Conservation (phyloP, 352 stramenopile species). For the Pythium rishiriense region DNA sequence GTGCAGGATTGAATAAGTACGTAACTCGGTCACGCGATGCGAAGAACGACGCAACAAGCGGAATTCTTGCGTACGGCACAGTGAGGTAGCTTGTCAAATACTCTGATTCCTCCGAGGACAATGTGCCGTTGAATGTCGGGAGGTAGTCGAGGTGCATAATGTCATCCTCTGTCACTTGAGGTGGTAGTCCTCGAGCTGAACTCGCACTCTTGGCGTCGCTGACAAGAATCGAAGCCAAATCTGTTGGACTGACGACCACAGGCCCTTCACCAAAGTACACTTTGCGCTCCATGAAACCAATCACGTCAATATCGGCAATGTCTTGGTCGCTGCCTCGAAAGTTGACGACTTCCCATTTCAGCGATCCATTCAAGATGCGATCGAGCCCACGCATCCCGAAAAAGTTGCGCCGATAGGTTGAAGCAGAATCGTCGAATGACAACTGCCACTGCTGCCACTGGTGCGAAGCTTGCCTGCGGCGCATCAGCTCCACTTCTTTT, state of each 20-base stretch:
- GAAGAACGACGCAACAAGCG: constrained; percentile 98
- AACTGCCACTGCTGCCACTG: constrained; percentile 90
- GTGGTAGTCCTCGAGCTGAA: constrained; percentile 25
- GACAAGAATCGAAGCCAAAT: constrained; percentile 56
- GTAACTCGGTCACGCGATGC: constrained; percentile 88
- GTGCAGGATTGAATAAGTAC: constrained; percentile 83
- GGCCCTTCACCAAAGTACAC: constrained; percentile 88
- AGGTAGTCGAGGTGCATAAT: constrained; percentile 97
- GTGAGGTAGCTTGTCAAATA: constrained; percentile 99
- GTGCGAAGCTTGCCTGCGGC: constrained; percentile 56
- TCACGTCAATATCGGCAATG: constrained; percentile 87
- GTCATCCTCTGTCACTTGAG: constrained; percentile 94
- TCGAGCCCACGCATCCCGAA: constrained; percentile 73
- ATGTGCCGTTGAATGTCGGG: constrained; percentile 95
- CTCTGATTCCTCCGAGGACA: constrained; percentile 97
- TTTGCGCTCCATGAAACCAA: constrained; percentile 86
- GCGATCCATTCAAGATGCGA: constrained; percentile 54
- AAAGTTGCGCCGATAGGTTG: constrained; percentile 75
- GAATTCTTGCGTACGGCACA: constrained; percentile 98
- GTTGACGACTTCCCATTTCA: constrained; percentile 89
- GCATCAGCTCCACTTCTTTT: constrained; percentile 88
- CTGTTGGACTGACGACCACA: constrained; percentile 77
- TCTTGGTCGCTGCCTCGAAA: constrained; percentile 88
- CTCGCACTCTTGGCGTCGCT: constrained; percentile 51
- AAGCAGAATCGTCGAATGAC: constrained; percentile 83